Evolutionary conservation across 495 filamentous ascomycete genomes (phyloP), one percentile per base, ranked within the genome.

Genomic region (Penicillium turbatum): DNA sequence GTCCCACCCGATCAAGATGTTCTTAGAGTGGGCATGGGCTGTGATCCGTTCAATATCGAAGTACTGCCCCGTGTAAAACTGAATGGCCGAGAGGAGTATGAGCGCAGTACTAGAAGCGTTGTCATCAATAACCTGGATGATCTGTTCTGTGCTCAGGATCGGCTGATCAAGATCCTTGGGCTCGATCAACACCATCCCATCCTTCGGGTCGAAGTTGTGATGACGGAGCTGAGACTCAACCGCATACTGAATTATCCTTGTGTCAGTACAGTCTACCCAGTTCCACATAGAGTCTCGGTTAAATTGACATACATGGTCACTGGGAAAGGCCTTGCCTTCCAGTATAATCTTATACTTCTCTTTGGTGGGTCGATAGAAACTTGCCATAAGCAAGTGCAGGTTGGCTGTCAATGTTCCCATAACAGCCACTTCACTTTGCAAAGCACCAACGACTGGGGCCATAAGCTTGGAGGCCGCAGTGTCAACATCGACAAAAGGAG

Each of bases 331-430:
- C 68, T 93, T 95, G 59, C 82, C 86, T 75, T 98, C 93, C 16
- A 97, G 73, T 42, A 97, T 91, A 53, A 98, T 90, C 73, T 93
- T 96, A 59, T 88, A 89, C 53, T 82, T 80, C 21, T 86, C 82
- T 54, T 80, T 77, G 8, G 79, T 84, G 1, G 93, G 93, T 44
- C 72, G 79, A 69, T 97, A 98, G 75, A 97, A 97, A 55, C 89
- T 88, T 32, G 88, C 84, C 87, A 98, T 87, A 51, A 97, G 72
- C 2, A 96, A 64, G 67, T 98, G 93, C 47, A 98, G 71, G 69
- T 97, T 97, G 38, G 86, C 87, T 26, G 93, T 97, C 62, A 98
- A 70, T 3, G 91, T 95, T 54, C 90, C 85, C 95, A 97, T 97
- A 12, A 95, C 80, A 10, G 90, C 91, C 10, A 97, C 90, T 69